Evolutionary conservation across 768 basidiomycete species (phyloP).

Genomic region (Paxillus rubicundulus): DNA sequence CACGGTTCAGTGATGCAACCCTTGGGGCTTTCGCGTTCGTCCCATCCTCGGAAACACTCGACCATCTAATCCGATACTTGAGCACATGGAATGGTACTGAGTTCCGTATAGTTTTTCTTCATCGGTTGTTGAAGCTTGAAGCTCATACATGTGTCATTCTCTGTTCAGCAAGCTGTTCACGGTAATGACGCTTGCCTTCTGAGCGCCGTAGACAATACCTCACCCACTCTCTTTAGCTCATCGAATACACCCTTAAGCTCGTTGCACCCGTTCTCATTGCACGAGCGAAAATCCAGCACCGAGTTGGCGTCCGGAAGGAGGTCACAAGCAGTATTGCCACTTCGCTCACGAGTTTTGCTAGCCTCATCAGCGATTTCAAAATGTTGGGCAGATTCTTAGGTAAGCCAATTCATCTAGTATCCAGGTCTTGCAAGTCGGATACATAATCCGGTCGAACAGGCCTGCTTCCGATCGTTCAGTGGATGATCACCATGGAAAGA

Average conservation of each 20-base stretch:
- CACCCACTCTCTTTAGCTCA: conserved; percentile 44
- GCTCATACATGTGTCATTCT: conserved; percentile 9
- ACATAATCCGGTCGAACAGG: conserved; percentile 40
- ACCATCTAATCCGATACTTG: conserved; percentile 73
- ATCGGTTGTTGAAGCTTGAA: neutral
- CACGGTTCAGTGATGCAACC: conserved; percentile 58
- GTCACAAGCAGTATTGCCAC: conserved; percentile 54
- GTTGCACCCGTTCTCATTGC: conserved; percentile 62
- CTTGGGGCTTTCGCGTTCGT: conserved; percentile 62
- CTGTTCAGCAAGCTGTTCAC: conserved; percentile 67
- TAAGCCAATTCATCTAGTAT: conserved; percentile 31
- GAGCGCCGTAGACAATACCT: neutral
- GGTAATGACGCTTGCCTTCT: conserved; percentile 35
- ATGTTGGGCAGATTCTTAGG: conserved; percentile 81
- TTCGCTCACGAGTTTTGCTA: conserved; percentile 51
- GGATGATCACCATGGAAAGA: conserved; percentile 76
- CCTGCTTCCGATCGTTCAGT: conserved; percentile 74
- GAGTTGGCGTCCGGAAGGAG: conserved; percentile 53
- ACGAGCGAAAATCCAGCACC: conserved; percentile 67
- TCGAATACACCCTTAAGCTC: conserved; percentile 73
- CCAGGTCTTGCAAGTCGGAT: neutral
- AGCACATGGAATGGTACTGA: conserved; percentile 87
- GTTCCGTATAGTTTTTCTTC: conserved; percentile 45
- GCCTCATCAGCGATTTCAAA: conserved; percentile 62
- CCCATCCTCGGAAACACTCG: conserved; percentile 59